Base-by-base conservation (phyloP, 1,284 basidiomycete species). In the Coniferiporia sulphurascens region DNA sequence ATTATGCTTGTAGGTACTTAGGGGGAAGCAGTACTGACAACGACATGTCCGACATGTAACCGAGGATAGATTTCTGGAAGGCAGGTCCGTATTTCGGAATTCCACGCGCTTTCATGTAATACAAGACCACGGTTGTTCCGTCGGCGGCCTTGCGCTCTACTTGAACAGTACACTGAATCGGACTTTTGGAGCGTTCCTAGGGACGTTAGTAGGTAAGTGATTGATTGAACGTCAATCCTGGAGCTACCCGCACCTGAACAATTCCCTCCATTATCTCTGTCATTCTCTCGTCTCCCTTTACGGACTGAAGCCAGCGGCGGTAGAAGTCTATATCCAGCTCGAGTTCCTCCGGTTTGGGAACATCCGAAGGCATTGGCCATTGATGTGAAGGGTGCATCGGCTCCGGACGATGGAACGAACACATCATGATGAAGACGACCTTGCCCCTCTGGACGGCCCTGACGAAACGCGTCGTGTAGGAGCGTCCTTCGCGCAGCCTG, bases 41-140 rank as follows among this genome's bases (percentile, higher is more conserved):
- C 67, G 88, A 80, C 49, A 91, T 74, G 71, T 96, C 93, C 1
- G 92, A 93, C 56, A 93, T 80, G 67, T 94, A 96, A 3, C 87
- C 85, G 54, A 95, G 77, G 61, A 96, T 92, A 65, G 90, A 92
- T 90, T 94, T 94, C 66, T 95, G 89, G 68, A 88, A 90, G 49
- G 87, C 81, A 4, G 82, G 71, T 52, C 85, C 85, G 64, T 89
- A 87, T 65, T 80, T 78, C 3, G 84, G 83, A 32, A 84, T 79
- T 56, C 87, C 81, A 59, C 84, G 81, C 1, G 90, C 83, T 68
- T 83, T 81, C 81, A 94, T 87, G 93, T 93, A 96, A 67, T 86
- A 87, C 79, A 89, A 86, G 63, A 78, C 78, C 15, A 76, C 74
- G 41, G 78, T 69, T 17, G 72, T 73, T 1, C 83, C 82, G 27